Evolutionary conservation across 2,329 filamentous ascomycete species (phyloP).

Genomic region (Talaromyces piceae): DNA sequence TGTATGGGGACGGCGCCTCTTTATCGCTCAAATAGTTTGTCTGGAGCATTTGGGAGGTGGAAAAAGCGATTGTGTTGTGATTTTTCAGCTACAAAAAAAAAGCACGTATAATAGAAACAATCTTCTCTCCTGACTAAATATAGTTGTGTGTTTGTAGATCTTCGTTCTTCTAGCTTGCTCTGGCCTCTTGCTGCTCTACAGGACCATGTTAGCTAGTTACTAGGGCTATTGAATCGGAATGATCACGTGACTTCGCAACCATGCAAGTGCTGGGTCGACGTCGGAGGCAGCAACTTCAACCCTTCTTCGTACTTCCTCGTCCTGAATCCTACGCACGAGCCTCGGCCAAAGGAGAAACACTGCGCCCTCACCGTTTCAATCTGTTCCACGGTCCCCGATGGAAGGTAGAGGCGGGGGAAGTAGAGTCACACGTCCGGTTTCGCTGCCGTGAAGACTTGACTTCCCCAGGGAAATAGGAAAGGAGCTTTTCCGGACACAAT

Average conservation of each 20-base stretch:
- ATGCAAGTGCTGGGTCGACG: neutral
- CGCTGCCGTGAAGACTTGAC: conserved; percentile 32
- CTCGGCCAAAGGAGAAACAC: neutral
- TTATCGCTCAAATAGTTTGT: no score
- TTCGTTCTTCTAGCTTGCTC: no score
- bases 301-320: neutral
- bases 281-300: neutral
- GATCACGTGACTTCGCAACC: neutral
- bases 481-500: conserved; percentile 15
- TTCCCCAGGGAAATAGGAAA: no score
- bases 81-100: no score
- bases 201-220: no score
- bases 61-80: no score
- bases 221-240: no score
- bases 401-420: conserved; percentile 16
- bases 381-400: conserved; percentile 4
- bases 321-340: neutral
- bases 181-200: no score
- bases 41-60: no score
- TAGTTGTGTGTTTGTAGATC: no score
- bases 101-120: no score
- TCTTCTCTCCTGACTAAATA: no score
- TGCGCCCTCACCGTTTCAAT: neutral
- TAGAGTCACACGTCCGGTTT: conserved; percentile 21
- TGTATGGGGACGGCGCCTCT: neutral